Evolutionary conservation across 495 filamentous ascomycete genomes (phyloP), one percentile per base, ranked within the genome.

Genomic region (Tuber indicum): DNA sequence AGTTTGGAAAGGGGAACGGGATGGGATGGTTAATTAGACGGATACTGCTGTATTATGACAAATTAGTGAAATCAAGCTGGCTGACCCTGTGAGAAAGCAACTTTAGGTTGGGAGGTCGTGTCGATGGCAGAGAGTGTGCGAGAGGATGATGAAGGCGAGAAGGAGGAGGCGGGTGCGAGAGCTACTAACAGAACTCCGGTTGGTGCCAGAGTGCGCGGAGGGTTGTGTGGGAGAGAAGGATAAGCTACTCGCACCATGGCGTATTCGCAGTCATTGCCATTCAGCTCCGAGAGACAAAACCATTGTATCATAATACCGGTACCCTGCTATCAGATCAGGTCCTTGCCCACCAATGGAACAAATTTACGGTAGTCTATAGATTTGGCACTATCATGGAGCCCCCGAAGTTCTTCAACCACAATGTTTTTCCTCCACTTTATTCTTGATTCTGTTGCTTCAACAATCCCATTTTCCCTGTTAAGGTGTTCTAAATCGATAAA

Each of bases 61-160:
- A 66, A 66, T 66, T 66, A 66, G 58, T 66, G 58, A 66, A 66
- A 66, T 66, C 26, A 66, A 66, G 58, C 58, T 26, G 58, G 2
- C 58, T 62, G 58, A 16, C n/a, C 58, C 58, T 36, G 58, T 66
- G 58, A 66, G 58, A 66, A 66, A 66, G 58, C 58, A 66, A 66
- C 58, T 36, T 66, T 66, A 66, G 26, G 26, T 36, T 66, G 58
- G 16, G 26, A 26, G 26, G 26, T 66, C 16, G 26, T 32, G 26
- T 66, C 32, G 58, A 26, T 36, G 58, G 58, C 10, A 66, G 58
- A 66, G 26, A 66, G 58, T 14, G 26, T 32, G 26, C 0, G 10
- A 6, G 14, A 36, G 58, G 58, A 36, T 17, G 26, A 36, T 17
- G 58, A 26, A 12, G 58, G 58, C 9, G 14, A 66, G 58, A 66